Conservation (phyloP, 257 asterid species). For the Solanum corneliomulleri region DNA sequence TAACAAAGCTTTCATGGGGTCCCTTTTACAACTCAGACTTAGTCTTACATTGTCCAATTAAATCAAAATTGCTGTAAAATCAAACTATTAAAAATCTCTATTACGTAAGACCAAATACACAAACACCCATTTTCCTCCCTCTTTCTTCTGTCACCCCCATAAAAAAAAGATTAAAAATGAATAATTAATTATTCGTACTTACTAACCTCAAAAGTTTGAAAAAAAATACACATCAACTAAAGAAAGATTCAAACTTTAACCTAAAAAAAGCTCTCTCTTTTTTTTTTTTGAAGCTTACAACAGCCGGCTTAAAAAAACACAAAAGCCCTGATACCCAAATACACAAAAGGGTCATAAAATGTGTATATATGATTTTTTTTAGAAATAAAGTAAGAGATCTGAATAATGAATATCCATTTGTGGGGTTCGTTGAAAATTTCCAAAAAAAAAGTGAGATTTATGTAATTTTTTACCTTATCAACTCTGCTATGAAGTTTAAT, state of each 20-base stretch:
- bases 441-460: not conserved
- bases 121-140: not conserved
- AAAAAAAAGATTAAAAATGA: not conserved
- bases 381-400: not conserved
- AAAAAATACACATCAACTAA: not conserved
- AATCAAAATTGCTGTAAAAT: not conserved
- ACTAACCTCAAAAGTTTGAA: not conserved
- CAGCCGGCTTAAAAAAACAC: not conserved
- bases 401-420: not conserved
- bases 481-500: not conserved
- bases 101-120: not conserved
- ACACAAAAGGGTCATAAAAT: not conserved
- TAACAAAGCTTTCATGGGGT: slow-evolving; percentile 24
- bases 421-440: not conserved
- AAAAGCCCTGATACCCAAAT: not conserved
- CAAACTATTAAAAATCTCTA: not conserved
- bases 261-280: not conserved
- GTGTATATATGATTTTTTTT: not conserved
- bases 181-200: not conserved
- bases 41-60: not conserved
- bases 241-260: not conserved
- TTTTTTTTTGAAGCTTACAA: not conserved
- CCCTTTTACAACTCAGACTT: not conserved
- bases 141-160: not conserved
- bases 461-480: not conserved